Percentiles rank a stretch among this genome's conserved stretches.
phyloP scores from a whole-genome alignment of 345 rosid genomes.

The Syzygium oleosum region DNA sequence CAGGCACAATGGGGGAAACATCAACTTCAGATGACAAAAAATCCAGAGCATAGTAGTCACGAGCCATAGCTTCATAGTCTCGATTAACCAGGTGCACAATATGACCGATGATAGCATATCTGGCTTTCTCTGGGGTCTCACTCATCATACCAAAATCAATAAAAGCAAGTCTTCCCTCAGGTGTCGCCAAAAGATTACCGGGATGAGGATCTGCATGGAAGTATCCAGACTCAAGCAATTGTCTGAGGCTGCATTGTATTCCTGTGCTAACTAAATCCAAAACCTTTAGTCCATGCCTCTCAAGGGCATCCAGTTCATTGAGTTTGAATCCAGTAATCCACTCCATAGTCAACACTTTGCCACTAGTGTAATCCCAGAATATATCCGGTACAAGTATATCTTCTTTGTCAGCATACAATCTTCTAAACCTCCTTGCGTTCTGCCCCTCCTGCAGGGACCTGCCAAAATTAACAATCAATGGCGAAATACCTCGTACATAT shows the following conservation, averaged over 20 bases:
- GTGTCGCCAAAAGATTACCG: constrained; percentile 95
- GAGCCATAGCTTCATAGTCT: constrained; percentile 98
- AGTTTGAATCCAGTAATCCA: constrained; percentile 96
- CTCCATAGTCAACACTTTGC: constrained; percentile 90
- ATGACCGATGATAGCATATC: constrained; percentile 81
- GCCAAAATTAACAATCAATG: constrained; percentile 41
- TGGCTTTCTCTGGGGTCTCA: constrained; percentile 97
- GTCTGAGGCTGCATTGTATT: constrained; percentile 89
- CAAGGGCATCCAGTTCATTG: constrained; percentile 72
- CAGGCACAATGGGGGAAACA: constrained; percentile 88
- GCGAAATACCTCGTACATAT: constrained; percentile 9
- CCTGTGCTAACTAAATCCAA: constrained; percentile 90
- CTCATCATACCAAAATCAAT: constrained; percentile 99
- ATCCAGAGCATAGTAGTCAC: constrained; percentile 80
- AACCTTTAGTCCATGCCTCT: constrained; percentile 85
- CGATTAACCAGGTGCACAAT: constrained; percentile 93
- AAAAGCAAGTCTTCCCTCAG: constrained; percentile 95
- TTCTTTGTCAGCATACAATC: constrained; percentile 82
- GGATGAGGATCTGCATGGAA: constrained; percentile 99
- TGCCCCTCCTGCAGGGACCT: constrained; percentile 84
- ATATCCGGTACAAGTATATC: constrained; percentile 91
- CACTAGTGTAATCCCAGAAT: constrained; percentile 87
- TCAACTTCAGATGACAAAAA: constrained; percentile 86
- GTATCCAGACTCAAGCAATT: constrained; percentile 86
- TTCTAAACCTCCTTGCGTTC: constrained; percentile 84